Conservation (phyloP, 2,329 filamentous ascomycete genomes). For the Onygenales sp. region DNA sequence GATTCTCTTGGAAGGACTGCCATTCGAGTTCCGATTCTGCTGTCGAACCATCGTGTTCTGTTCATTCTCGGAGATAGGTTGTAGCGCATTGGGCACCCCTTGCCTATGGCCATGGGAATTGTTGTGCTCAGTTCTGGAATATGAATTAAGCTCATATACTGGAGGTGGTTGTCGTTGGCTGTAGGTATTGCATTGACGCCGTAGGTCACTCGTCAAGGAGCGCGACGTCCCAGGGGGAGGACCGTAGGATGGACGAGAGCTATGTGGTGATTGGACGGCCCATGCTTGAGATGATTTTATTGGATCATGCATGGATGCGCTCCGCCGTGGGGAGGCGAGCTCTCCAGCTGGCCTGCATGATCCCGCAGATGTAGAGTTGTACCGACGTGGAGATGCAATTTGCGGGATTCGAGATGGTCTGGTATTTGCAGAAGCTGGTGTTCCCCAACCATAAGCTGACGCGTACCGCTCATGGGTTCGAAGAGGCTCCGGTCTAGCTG, state of each 20-base stretch:
- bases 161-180: background rate
- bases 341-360: background rate
- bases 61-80: conserved; percentile 3
- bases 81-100: background rate
- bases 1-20: background rate
- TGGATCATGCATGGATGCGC: background rate
- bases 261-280: background rate
- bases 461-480: background rate
- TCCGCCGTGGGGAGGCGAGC: background rate
- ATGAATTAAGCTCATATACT: background rate
- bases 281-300: background rate
- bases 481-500: background rate
- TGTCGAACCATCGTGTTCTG: background rate
- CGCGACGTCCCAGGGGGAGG: background rate
- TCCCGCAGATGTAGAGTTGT: background rate
- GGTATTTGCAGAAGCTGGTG: background rate
- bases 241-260: background rate
- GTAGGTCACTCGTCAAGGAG: background rate
- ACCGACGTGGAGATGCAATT: background rate
- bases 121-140: background rate
- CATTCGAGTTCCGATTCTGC: background rate
- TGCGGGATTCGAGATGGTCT: background rate
- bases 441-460: background rate
- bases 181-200: background rate
- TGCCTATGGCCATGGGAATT: background rate